phyloP scores from a whole-genome alignment of 495 filamentous ascomycete species.

The Penicillium salamii region DNA sequence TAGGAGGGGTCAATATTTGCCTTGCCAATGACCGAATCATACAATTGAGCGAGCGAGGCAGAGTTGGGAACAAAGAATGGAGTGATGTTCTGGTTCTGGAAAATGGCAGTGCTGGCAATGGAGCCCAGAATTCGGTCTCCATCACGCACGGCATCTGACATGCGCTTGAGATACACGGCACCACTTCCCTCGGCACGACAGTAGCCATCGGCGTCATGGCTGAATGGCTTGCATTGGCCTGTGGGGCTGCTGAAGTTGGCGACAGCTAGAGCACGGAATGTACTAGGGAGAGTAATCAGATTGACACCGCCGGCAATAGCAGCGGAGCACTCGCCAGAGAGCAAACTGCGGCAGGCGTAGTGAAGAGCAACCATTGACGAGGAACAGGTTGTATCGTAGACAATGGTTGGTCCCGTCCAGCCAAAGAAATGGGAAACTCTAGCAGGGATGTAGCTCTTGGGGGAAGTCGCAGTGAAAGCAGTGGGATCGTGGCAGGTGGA shows the following conservation, averaged over 20 bases:
- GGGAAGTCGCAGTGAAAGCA: constrained; percentile 39
- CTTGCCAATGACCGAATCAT: constrained; percentile 50
- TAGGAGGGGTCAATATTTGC: constrained; percentile 58
- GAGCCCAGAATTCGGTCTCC: constrained; percentile 63
- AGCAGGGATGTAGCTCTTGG: constrained; percentile 34
- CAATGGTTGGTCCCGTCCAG: constrained; percentile 47
- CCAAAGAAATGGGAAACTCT: constrained; percentile 44
- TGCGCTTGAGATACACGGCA: constrained; percentile 62
- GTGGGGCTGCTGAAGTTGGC: constrained; percentile 40
- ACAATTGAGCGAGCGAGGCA: constrained; percentile 58
- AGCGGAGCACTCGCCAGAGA: constrained; percentile 34
- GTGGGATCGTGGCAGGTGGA: constrained; percentile 29
- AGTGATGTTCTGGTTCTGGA: constrained; percentile 64
- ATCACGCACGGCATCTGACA: constrained; percentile 59
- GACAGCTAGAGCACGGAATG: constrained; percentile 34
- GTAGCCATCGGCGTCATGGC: constrained; percentile 69
- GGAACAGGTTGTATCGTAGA: constrained; percentile 49
- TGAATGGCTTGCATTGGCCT: constrained; percentile 65
- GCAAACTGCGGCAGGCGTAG: constrained; percentile 34
- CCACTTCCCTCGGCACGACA: constrained; percentile 68
- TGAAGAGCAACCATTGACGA: constrained; percentile 43
- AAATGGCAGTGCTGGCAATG: constrained; percentile 58
- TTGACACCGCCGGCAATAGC: constrained; percentile 45
- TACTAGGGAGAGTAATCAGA: constrained; percentile 34
- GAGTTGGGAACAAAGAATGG: constrained; percentile 70